phyloP scores from a whole-genome alignment of 768 basidiomycete species.

The Amylocystis lapponica region DNA sequence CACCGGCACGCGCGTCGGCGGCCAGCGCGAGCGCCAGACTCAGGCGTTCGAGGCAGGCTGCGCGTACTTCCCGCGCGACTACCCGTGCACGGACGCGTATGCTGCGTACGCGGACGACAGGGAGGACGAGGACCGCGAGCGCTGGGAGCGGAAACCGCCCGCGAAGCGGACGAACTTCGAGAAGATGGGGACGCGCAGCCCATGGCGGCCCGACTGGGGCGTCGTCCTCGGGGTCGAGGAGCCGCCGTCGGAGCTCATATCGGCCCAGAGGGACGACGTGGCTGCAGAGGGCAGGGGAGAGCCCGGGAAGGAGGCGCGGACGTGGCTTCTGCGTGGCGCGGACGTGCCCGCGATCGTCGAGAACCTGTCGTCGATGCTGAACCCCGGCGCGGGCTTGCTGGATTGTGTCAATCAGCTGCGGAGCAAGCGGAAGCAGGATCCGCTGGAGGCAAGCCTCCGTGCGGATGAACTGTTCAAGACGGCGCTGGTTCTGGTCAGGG shows the following conservation, averaged over 20 bases:
- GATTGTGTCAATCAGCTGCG: conserved; percentile 56
- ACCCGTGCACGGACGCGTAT: conserved; percentile 53
- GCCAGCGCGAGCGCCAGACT: conserved; percentile 75
- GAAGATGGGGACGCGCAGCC: conserved; percentile 57
- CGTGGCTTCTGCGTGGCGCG: conserved; percentile 71
- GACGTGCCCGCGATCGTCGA: conserved; percentile 42
- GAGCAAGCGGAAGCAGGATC: conserved; percentile 42
- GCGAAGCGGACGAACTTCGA: conserved; percentile 78
- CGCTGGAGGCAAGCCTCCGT: conserved; percentile 27
- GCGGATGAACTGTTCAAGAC: conserved; percentile 45
- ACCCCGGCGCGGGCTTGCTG: conserved; percentile 40
- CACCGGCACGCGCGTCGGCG: conserved; percentile 81
- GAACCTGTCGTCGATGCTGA: conserved; percentile 32
- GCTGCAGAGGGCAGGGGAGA: conserved; percentile 3
- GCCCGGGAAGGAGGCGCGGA: conserved; percentile 24
- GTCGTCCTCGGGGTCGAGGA: conserved; percentile 49
- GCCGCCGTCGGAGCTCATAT: conserved; percentile 30
- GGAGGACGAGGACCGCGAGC: conserved; percentile 47
- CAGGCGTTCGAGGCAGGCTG: conserved; percentile 80
- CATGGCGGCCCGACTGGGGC: conserved; percentile 77
- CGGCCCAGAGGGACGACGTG: conserved; percentile 51
- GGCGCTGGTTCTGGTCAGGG: conserved; percentile 62
- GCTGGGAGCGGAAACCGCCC: conserved; percentile 79
- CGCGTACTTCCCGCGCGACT: conserved; percentile 79
- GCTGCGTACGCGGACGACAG: conserved; percentile 39